These are phyloP conservation scores for Brassica juncea DNA, from an alignment of 345 rosid species.

Conservation along the genomic window DNA sequence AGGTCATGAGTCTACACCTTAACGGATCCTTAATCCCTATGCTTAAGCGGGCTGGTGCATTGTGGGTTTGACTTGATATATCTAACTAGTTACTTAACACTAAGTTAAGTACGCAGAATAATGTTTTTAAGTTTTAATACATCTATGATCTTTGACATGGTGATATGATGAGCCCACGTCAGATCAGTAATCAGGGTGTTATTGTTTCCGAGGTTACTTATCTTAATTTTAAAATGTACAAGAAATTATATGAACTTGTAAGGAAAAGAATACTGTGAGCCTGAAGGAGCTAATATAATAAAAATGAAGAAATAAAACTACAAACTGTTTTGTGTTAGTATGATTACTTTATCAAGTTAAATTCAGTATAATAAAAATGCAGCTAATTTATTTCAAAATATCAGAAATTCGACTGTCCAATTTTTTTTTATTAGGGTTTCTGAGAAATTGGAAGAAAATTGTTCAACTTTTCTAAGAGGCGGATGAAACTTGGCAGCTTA, in stretches of 20 bases:
- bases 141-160: slow-evolving; percentile 32
- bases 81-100: slow-evolving; percentile 29
- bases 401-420: too few species aligned
- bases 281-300: not conserved
- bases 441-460: too few species aligned
- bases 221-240: not conserved
- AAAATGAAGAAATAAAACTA: not conserved
- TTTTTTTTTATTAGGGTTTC: too few species aligned
- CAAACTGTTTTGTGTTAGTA: not conserved
- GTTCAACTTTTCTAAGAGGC: too few species aligned
- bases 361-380: too few species aligned
- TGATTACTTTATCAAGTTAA: not conserved
- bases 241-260: not conserved
- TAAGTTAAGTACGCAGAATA: slow-evolving; percentile 32
- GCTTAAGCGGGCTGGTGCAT: slow-evolving; percentile 80
- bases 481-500: too few species aligned
- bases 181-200: slow-evolving; percentile 9
- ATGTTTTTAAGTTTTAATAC: not conserved
- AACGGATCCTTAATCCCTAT: slow-evolving; percentile 67
- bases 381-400: too few species aligned
- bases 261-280: not conserved
- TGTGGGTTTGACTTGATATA: slow-evolving; percentile 63
- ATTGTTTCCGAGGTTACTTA: not conserved
- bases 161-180: slow-evolving; percentile 23
- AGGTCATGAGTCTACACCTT: slow-evolving; percentile 87